Conservation (phyloP, 2,329 filamentous ascomycete genomes). For the Phaeoacremonium minimum region DNA sequence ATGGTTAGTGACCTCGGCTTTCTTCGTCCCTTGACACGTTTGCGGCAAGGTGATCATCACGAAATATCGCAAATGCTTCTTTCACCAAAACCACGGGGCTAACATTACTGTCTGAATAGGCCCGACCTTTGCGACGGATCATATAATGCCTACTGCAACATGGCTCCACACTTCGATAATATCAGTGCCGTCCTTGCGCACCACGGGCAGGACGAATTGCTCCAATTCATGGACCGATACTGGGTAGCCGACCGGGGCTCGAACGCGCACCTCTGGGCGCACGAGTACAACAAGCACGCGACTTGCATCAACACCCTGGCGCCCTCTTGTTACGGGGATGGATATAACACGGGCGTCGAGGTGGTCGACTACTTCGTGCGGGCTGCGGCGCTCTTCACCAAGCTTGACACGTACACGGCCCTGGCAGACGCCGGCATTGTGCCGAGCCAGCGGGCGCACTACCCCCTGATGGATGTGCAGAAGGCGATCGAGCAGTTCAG, state of each 20-base stretch:
- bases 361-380: conserved; percentile 40
- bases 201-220: conserved; percentile 30
- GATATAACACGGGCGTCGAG: conserved; percentile 35
- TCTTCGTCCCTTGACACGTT: no score
- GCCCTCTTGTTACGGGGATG: conserved; percentile 57
- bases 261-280: conserved; percentile 55
- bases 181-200: conserved; percentile 34
- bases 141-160: conserved; percentile 36
- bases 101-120: no score
- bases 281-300: conserved; percentile 70
- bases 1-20: conserved; percentile 23
- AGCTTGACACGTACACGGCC: conserved; percentile 36
- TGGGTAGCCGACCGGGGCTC: conserved; percentile 34
- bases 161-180: conserved; percentile 35
- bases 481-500: conserved; percentile 36
- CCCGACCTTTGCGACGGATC: conserved; percentile 39
- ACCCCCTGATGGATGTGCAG: conserved; percentile 36
- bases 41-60: no score
- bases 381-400: conserved; percentile 34
- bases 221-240: conserved; percentile 35
- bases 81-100: not conserved
- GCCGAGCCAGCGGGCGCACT: conserved; percentile 27
- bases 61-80: no score
- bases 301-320: conserved; percentile 69
- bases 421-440: conserved; percentile 30